Evolutionary conservation across 768 basidiomycete species (phyloP).

Genomic region (Mycena rosella): DNA sequence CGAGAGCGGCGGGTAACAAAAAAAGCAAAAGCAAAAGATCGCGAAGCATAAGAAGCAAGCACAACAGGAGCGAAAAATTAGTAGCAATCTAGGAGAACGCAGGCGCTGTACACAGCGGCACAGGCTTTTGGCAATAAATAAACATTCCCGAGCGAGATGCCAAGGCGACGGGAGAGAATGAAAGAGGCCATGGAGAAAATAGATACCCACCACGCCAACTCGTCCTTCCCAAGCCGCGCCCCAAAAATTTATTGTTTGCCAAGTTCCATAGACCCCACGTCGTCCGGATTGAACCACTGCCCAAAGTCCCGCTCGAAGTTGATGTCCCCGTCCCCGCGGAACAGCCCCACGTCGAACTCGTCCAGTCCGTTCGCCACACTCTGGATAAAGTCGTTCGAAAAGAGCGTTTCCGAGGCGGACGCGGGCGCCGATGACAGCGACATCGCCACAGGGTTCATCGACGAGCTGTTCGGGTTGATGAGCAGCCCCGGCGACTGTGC

Average conservation of each 20-base stretch:
- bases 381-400: constrained; percentile 60
- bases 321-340: constrained; percentile 62
- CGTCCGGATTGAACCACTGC: constrained; percentile 79
- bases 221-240: constrained; percentile 2
- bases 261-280: constrained; percentile 49
- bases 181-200: constrained; percentile 26
- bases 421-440: constrained; percentile 30
- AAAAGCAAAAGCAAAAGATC: constrained; percentile 26
- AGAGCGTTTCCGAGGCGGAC: constrained; percentile 36
- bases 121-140: constrained; percentile 39
- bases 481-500: constrained; percentile 47
- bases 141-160: constrained; percentile 26
- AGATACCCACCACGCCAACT: constrained; percentile 4
- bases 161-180: constrained; percentile 3
- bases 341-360: constrained; percentile 56
- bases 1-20: constrained; percentile 29
- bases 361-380: constrained; percentile 56
- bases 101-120: constrained; percentile 28
- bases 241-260: constrained; percentile 27
- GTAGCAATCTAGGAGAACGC: constrained; percentile 30
- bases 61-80: constrained; percentile 31
- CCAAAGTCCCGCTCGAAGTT: constrained; percentile 83
- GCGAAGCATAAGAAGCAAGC: constrained; percentile 31
- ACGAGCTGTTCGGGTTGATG: constrained; percentile 37
- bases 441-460: constrained; percentile 34